Evolutionary conservation across 73 alveolate species (phyloP).

Genomic region (Symbiodinium pilosum): DNA sequence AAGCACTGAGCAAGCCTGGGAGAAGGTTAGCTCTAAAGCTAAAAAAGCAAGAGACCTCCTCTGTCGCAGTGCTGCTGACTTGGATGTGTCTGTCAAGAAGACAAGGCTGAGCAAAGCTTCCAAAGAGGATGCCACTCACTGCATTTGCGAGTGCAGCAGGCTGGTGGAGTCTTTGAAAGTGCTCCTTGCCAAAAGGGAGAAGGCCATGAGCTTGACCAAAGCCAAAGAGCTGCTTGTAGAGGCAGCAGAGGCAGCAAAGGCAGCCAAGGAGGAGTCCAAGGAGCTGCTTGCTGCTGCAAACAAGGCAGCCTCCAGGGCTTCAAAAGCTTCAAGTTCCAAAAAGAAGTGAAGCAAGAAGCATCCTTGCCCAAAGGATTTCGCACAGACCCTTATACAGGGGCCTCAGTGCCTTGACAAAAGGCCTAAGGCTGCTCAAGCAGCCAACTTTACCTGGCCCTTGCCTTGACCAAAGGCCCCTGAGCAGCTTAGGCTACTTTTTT

Average conservation of each 20-base stretch:
- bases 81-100: neutral
- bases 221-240: neutral
- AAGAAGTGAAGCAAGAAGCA: neutral
- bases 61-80: neutral
- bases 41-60: slow-evolving; percentile 41
- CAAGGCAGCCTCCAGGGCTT: neutral
- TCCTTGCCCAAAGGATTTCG: no score
- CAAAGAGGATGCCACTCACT: neutral
- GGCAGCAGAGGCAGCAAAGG: neutral
- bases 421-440: no score
- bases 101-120: neutral
- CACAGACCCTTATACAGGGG: no score
- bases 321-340: neutral
- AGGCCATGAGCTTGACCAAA: neutral
- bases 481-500: no score
- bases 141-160: neutral
- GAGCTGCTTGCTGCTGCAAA: neutral
- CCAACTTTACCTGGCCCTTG: no score
- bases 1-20: neutral
- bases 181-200: neutral
- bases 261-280: neutral
- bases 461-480: no score
- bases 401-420: no score
- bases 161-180: neutral
- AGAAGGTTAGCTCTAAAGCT: neutral